Conservation (phyloP, 306 rosid genomes). For the Sicyos baderoa region DNA sequence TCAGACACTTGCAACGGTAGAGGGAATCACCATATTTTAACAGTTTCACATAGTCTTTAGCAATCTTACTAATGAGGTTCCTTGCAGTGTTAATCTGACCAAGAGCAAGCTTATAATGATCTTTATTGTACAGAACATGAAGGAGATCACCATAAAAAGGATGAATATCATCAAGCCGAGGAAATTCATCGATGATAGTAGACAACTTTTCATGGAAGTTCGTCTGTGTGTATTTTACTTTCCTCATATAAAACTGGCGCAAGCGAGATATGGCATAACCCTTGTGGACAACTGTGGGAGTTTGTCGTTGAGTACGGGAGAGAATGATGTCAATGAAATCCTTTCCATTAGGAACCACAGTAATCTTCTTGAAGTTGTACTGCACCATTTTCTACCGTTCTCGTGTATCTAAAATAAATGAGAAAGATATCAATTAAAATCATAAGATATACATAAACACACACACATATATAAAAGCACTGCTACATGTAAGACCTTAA, state of each 20-base stretch:
- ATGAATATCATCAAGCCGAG: conserved; percentile 68
- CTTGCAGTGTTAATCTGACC: conserved; percentile 84
- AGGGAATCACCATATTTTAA: conserved; percentile 82
- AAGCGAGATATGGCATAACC: conserved; percentile 72
- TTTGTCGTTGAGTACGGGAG: conserved; percentile 81
- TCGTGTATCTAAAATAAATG: no score
- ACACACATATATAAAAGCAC: no score
- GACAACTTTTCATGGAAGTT: conserved; percentile 75
- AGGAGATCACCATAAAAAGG: conserved; percentile 81
- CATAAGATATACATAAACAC: no score
- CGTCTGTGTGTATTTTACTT: conserved; percentile 72
- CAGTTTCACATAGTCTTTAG: conserved; percentile 67
- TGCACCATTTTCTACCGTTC: conserved; percentile 89
- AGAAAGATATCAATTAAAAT: no score
- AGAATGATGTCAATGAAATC: conserved; percentile 68
- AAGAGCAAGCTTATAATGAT: conserved; percentile 91
- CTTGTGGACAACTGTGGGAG: conserved; percentile 82
- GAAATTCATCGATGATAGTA: conserved; percentile 72
- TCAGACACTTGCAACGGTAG: conserved; percentile 66
- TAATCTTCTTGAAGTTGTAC: conserved; percentile 74
- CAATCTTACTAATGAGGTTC: conserved; percentile 65
- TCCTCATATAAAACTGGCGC: conserved; percentile 77
- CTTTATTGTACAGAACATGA: conserved; percentile 84
- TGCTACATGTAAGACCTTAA: no score
- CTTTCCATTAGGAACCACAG: conserved; percentile 86